These are phyloP conservation scores for Marasmius tenuissimus DNA, from an alignment of 1,284 basidiomycete genomes.

Conservation along the genomic window DNA sequence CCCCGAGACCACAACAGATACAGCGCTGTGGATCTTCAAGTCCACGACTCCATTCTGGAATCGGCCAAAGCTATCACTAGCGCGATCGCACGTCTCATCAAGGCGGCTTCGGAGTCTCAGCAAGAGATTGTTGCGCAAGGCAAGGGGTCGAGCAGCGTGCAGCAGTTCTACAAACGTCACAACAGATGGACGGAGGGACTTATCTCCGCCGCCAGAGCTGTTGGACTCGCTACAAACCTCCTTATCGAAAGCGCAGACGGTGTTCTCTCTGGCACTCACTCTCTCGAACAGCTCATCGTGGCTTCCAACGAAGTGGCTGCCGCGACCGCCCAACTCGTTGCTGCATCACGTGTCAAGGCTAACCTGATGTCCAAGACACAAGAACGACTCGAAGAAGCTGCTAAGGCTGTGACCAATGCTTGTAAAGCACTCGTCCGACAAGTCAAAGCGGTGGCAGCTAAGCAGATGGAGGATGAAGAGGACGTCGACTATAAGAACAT, in stretches of 20 bases:
- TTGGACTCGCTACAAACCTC: conserved; percentile 95
- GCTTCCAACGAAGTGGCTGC: conserved; percentile 98
- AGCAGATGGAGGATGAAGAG: conserved; percentile 78
- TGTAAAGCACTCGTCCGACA: conserved; percentile 96
- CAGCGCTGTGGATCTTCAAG: conserved; percentile 90
- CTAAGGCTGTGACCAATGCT: conserved; percentile 98
- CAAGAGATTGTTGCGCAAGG: conserved; percentile 98
- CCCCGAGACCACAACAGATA: conserved; percentile 84
- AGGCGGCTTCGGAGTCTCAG: conserved; percentile 96
- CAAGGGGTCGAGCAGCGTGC: conserved; percentile 84
- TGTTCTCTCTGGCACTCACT: conserved; percentile 94
- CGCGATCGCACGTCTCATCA: conserved; percentile 93
- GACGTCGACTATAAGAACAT: conserved; percentile 89
- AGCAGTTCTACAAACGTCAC: conserved; percentile 99
- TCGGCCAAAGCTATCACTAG: conserved; percentile 94
- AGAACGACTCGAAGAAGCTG: conserved; percentile 92
- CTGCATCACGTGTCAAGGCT: conserved; percentile 97
- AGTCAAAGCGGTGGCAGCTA: conserved; percentile 93
- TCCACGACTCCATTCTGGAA: conserved; percentile 96
- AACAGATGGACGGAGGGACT: conserved; percentile 99
- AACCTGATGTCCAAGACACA: conserved; percentile 99
- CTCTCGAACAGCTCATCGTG: conserved; percentile 97
- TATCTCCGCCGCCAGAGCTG: conserved; percentile 96
- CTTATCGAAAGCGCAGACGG: conserved; percentile 98
- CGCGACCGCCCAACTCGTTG: conserved; percentile 96